Evolutionary conservation across 345 rosid genomes (phyloP).

Genomic region (Viola odorata): DNA sequence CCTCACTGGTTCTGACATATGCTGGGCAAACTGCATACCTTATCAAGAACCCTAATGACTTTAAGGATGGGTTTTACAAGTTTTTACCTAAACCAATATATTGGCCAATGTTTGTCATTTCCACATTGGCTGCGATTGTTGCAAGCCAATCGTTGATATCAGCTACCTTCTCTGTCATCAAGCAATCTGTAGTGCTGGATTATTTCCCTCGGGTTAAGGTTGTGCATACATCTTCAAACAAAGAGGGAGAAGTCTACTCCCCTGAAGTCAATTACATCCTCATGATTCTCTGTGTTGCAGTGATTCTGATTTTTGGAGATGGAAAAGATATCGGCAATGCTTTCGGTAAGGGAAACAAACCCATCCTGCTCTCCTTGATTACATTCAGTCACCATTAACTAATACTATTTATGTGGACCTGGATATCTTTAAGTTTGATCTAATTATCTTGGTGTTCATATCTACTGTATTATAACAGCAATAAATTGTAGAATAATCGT

Average conservation of each 20-base stretch:
- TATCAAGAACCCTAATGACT: constrained; percentile 55
- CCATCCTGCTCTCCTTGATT: neutral
- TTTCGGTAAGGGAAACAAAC: constrained; percentile 41
- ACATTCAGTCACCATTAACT: neutral
- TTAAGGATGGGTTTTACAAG: constrained; percentile 72
- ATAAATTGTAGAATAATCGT: neutral
- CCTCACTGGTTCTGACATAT: constrained; percentile 76
- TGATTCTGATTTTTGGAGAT: constrained; percentile 71
- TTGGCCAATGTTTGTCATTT: constrained; percentile 76
- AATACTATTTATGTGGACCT: neutral
- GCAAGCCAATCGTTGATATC: constrained; percentile 92
- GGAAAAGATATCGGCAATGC: constrained; percentile 83
- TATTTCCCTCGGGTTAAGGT: constrained; percentile 89
- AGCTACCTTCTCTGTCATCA: constrained; percentile 80
- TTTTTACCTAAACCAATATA: constrained; percentile 61
- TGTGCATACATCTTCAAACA: constrained; percentile 67
- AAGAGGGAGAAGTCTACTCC: constrained; percentile 85
- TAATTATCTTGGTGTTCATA: neutral
- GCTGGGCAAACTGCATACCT: constrained; percentile 89
- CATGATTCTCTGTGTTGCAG: constrained; percentile 76
- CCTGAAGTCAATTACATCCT: constrained; percentile 85
- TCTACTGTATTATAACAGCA: neutral
- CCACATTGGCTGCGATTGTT: constrained; percentile 71
- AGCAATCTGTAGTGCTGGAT: constrained; percentile 83
- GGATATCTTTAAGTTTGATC: neutral